Base-by-base conservation (phyloP, 2,329 filamentous ascomycete species). In the Cryphonectria carpinicola region DNA sequence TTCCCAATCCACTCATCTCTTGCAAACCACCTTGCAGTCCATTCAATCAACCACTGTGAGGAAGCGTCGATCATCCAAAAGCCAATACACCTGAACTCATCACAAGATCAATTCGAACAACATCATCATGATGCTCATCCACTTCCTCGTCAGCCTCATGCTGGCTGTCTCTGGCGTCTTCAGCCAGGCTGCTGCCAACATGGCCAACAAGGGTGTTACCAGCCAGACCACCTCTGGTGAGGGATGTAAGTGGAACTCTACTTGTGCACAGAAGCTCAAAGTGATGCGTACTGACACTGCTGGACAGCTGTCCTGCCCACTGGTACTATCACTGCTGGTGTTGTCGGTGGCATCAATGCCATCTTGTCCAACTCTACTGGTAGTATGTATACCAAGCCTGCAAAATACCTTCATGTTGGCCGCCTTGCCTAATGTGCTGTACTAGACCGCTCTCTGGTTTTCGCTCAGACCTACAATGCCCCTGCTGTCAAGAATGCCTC, bases 141-240 rank as follows among this genome's bases (percentile, higher is more conserved):
- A 61, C 58, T 22, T 61, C 35, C 35, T 61, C 4, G 58, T 35
- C 58, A 61, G 58, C 58, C 35, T 61, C 11, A 22, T 39, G 58
- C 58, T 61, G 58, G 58, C 58, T n/a, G 17, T 61, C 22, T 61
- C 32, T 39, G 58, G 58, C 19, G 19, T 39, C 17, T 61, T 61
- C 19, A 22, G 58, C 58, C 58, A 39, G 35, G 32, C 35, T 39
- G 19, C 35, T 32, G 58, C 28, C 19, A 35, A n/a, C 32, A 22
- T 61, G 4, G 19, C 35, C 58, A 17, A 19, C 19, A 22, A 39
- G 32, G 22, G 58, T 7, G 11, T 61, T 35, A 39, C 58, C 32
- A 61, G 22, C 58, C 17, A 37, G 58, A 13, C 17, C 3, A n/a
- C 6, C 32, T 61, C 58, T 61, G 58, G 22, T 22, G 32, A n/a